Evolutionary conservation across 306 rosid species (phyloP), one percentile per base, ranked within the genome.

Genomic region (Casuarina glauca): DNA sequence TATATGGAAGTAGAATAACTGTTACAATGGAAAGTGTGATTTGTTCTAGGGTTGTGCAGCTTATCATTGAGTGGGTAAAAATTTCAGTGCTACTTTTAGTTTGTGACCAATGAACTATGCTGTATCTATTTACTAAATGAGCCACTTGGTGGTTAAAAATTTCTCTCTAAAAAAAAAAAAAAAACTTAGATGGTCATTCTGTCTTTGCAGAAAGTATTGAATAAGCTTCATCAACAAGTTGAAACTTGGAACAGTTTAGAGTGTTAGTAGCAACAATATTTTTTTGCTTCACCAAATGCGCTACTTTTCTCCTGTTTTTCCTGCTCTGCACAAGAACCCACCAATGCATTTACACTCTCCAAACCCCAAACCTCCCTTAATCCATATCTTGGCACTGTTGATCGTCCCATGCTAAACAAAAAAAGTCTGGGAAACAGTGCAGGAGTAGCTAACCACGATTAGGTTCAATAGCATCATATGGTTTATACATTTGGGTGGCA

Each of bases 71-170:
- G 3, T 69, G 55, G 43, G 39, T 43, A 19, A 36, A 50, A 71
- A 50, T 68, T 78, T 39, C 45, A 55, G 26, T 5, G 2, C 78
- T 60, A 51, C 73, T 70, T 63, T 39, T 51, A 43, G 63, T 61
- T 5, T 58, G 70, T 58, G 61, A 38, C 78, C 10, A 26, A 70
- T 48, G 64, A 81, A 41, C 55, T 53, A 11, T 38, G 50, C 36
- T 38, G 41, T 48, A 49, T 64, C 62, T 64, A 51, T n/a, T 75
- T 15, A 36, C 15, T 16, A 64, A 61, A 64, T 38, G 45, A 64
- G 4, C 9, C 1, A 39, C 8, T 39, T 38, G 70, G 20, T 39
- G 7, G 20, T 38, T 38, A 3, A 16, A 64, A 64, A 20, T 20
- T 9, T 1, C 4, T 66, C 11, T 10, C 16, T 16, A 8, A 41